These are phyloP conservation scores for Neofusicoccum cordaticola DNA, from an alignment of 2,329 filamentous ascomycete species.

Conservation along the genomic window DNA sequence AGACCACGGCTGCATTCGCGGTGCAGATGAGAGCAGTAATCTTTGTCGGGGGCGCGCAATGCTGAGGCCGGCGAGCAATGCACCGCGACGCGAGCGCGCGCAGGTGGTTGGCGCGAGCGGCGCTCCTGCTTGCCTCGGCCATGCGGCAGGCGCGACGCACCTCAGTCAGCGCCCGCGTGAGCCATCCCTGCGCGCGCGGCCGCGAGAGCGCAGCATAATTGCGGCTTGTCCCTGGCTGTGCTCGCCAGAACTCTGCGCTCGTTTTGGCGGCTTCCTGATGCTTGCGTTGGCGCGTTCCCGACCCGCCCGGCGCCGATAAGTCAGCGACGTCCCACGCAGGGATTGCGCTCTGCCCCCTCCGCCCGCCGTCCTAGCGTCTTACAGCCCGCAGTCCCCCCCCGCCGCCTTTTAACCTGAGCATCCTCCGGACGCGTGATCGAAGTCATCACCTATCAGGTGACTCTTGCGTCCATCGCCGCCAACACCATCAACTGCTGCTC, in stretches of 20 bases:
- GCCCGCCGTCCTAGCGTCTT: neutral
- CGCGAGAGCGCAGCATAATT: neutral
- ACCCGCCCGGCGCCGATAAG: constrained; percentile 9
- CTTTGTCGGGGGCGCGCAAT: constrained; percentile 4
- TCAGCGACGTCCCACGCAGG: neutral
- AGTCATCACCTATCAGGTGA: neutral
- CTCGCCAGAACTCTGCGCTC: neutral
- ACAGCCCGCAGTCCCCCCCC: neutral
- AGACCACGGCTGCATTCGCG: constrained; percentile 14
- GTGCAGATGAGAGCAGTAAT: constrained; percentile 17
- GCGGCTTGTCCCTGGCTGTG: neutral
- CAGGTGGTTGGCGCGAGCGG: constrained; percentile 5
- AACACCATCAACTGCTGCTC: neutral
- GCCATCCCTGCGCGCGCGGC: neutral
- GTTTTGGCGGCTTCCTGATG: neutral
- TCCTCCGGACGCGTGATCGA: neutral
- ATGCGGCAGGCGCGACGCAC: constrained; percentile 4
- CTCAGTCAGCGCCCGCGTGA: constrained; percentile 10
- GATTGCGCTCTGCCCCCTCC: neutral
- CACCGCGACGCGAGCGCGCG: neutral
- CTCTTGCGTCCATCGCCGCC: neutral
- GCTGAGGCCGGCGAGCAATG: constrained; percentile 4
- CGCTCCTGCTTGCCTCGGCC: constrained; percentile 10
- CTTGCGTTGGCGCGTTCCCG: constrained; percentile 10
- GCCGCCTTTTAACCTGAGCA: neutral